Percentiles rank a stretch among this genome's conserved stretches.
Evolutionary conservation across 1,284 basidiomycete species (phyloP).

Genomic region (Leccinum pachyderme): DNA sequence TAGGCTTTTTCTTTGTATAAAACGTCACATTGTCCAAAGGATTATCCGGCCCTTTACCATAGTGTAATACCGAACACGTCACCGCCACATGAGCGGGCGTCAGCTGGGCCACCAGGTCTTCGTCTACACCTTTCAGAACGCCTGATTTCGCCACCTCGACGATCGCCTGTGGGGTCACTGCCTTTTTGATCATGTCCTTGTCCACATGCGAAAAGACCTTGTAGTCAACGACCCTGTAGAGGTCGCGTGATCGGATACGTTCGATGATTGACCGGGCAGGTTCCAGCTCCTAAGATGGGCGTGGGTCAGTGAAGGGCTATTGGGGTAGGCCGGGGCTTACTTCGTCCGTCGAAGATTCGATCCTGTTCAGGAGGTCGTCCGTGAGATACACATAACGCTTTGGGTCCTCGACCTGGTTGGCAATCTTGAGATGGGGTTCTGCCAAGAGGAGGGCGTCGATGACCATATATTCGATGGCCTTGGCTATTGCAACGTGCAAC

Average conservation of each 20-base stretch:
- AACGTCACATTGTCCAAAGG: conserved; percentile 69
- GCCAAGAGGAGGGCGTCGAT: conserved; percentile 68
- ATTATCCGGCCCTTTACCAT: conserved; percentile 70
- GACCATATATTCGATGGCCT: conserved; percentile 77
- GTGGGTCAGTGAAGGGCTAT: neutral
- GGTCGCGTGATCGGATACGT: conserved; percentile 57
- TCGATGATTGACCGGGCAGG: conserved; percentile 56
- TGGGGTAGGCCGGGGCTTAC: conserved; percentile 39
- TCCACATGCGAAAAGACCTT: no score
- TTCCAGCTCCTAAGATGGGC: conserved; percentile 51
- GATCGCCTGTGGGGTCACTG: conserved; percentile 55
- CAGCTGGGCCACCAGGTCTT: conserved; percentile 38
- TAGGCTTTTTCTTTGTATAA: conserved; percentile 64
- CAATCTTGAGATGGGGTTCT: conserved; percentile 60
- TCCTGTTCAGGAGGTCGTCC: conserved; percentile 59
- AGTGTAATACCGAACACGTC: conserved; percentile 60
- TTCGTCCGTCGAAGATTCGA: conserved; percentile 48
- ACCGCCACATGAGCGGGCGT: conserved; percentile 58
- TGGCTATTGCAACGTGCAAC: conserved; percentile 41
- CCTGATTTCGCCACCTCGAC: conserved; percentile 36
- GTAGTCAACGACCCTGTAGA: conserved; percentile 72
- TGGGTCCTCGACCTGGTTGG: conserved; percentile 54
- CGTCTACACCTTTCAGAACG: conserved; percentile 24
- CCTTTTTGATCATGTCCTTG: conserved; percentile 36
- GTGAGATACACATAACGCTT: conserved; percentile 61